Percentiles rank a stretch among this genome's conserved stretches.
These are phyloP conservation scores for Anthracocystis panici-leucophaei DNA, from an alignment of 1,284 basidiomycete species.

Conservation along the genomic window DNA sequence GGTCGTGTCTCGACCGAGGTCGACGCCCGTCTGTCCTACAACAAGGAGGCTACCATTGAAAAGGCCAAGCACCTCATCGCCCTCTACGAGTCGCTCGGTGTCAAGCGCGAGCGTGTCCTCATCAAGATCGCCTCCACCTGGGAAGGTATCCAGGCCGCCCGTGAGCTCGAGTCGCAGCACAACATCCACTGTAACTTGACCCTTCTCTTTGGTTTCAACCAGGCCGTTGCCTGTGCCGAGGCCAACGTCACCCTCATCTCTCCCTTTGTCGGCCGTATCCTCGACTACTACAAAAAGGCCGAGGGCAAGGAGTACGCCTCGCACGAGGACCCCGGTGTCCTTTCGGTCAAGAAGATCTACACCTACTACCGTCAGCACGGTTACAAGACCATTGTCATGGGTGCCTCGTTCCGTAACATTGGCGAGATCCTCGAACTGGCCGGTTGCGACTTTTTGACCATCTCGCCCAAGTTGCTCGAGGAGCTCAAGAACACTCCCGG, in stretches of 20 bases:
- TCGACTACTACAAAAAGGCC: slow-evolving; percentile 69
- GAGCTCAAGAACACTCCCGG: slow-evolving; percentile 86
- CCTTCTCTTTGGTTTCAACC: slow-evolving; percentile 95
- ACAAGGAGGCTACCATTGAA: slow-evolving; percentile 89
- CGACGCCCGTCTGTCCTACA: slow-evolving; percentile 95
- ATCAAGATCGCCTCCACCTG: slow-evolving; percentile 99
- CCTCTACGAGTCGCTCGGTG: slow-evolving; percentile 90
- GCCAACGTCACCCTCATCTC: slow-evolving; percentile 98
- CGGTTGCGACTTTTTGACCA: slow-evolving; percentile 94
- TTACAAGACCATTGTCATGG: slow-evolving; percentile 99
- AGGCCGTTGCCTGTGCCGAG: slow-evolving; percentile 98
- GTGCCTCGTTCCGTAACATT: slow-evolving; percentile 89
- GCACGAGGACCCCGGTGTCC: slow-evolving; percentile 90
- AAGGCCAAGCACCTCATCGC: slow-evolving; percentile 88
- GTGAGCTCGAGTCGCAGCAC: slow-evolving; percentile 87
- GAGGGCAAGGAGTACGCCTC: slow-evolving; percentile 67
- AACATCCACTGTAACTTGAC: slow-evolving; percentile 99
- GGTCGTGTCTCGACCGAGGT: slow-evolving; percentile 99
- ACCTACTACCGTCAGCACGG: slow-evolving; percentile 96
- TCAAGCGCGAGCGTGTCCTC: slow-evolving; percentile 87
- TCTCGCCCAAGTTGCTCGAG: slow-evolving; percentile 89
- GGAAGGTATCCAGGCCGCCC: slow-evolving; percentile 99
- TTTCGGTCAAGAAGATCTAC: slow-evolving; percentile 95
- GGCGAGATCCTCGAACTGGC: slow-evolving; percentile 95
- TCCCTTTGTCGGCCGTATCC: slow-evolving; percentile 91